phyloP scores from a whole-genome alignment of 257 asterid genomes.

The Coffea eugenioides region DNA sequence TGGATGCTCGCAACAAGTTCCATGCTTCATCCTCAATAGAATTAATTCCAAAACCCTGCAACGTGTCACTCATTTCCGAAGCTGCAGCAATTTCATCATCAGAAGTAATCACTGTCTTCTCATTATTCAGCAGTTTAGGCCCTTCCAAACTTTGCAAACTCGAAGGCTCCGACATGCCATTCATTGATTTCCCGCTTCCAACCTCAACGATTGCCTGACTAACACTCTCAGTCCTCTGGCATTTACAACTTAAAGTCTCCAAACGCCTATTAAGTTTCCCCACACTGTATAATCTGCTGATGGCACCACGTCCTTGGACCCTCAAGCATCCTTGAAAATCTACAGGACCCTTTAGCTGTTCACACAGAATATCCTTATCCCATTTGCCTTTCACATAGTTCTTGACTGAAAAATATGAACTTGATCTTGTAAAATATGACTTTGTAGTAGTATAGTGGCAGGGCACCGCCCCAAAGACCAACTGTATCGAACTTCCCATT shows the following conservation, averaged over 20 bases:
- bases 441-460: constrained; percentile 25
- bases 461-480: constrained; percentile 38
- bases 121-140: constrained; percentile 27
- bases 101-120: constrained; percentile 28
- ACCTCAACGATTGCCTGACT: constrained; percentile 36
- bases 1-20: constrained; percentile 67
- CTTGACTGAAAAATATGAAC: constrained; percentile 34
- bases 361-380: constrained; percentile 13
- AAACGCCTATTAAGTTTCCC: constrained; percentile 19
- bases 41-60: constrained; percentile 33
- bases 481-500: constrained; percentile 54
- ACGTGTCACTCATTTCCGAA: constrained; percentile 28
- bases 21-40: constrained; percentile 89
- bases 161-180: constrained; percentile 31
- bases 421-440: constrained; percentile 27
- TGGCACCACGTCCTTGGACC: constrained; percentile 19
- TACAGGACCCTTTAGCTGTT: constrained; percentile 23
- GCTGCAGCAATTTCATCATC: constrained; percentile 34
- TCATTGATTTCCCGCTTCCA: constrained; percentile 34
- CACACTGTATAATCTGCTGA: constrained; percentile 11
- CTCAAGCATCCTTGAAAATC: constrained; percentile 15
- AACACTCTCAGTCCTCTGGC: constrained; percentile 46
- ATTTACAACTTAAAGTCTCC: constrained; percentile 45
- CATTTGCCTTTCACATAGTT: constrained; percentile 21
- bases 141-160: constrained; percentile 28